Conservation (phyloP, 2,329 filamentous ascomycete species). For the Aspergillus versicolor region DNA sequence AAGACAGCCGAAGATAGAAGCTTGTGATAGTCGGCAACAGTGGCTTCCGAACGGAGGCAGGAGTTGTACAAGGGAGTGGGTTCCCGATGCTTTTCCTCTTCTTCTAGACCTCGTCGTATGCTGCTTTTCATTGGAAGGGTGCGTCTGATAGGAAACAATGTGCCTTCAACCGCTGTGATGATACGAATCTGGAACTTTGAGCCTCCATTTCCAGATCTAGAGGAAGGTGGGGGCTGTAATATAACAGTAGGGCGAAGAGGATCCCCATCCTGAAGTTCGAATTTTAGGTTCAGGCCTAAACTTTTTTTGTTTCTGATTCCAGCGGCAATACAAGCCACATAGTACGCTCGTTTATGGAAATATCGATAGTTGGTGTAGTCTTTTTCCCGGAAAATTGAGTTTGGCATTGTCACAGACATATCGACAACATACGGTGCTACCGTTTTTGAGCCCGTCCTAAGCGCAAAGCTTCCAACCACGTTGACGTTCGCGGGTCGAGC, state of each 20-base stretch:
- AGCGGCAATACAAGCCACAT: conserved; percentile 76
- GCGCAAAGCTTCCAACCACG: conserved; percentile 82
- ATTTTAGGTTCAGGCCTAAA: conserved; percentile 58
- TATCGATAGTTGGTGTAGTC: conserved; percentile 92
- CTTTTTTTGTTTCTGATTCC: conserved; percentile 62
- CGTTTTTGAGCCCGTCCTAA: conserved; percentile 69
- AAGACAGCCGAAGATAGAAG: conserved; percentile 69
- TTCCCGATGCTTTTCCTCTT: conserved; percentile 37
- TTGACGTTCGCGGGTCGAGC: conserved; percentile 75
- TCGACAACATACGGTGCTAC: conserved; percentile 62
- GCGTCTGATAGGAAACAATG: conserved; percentile 69
- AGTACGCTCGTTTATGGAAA: conserved; percentile 92
- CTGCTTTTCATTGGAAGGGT: conserved; percentile 69
- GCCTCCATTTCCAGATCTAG: conserved; percentile 37
- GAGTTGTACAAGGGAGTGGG: conserved; percentile 88
- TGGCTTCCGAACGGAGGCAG: conserved; percentile 74
- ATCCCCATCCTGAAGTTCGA: conserved; percentile 70
- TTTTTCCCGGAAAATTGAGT: conserved; percentile 80
- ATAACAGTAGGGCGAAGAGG: conserved; percentile 69
- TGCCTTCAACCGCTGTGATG: conserved; percentile 69
- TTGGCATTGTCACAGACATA: conserved; percentile 83
- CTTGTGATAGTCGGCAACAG: conserved; percentile 72
- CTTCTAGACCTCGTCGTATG: conserved; percentile 58
- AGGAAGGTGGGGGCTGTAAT: conserved; percentile 36
- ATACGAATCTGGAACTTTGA: conserved; percentile 67